These are phyloP conservation scores for Betula pendula DNA, from an alignment of 306 rosid species.

Conservation along the genomic window DNA sequence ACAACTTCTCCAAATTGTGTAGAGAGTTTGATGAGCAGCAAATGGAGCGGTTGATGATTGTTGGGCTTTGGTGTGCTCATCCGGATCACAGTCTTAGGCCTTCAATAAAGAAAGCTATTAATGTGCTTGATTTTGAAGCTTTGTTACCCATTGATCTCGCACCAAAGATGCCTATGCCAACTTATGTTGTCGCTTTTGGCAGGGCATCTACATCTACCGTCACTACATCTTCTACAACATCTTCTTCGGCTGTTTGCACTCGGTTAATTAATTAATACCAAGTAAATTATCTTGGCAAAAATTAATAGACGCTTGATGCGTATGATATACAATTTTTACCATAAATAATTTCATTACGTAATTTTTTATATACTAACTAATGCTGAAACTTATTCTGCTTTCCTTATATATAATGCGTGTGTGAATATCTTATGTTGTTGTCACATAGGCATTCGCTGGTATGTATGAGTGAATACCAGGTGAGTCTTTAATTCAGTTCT, in stretches of 20 bases:
- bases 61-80: constrained; percentile 29
- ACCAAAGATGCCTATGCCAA: neutral
- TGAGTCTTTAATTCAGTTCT: too few species aligned
- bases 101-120: constrained; percentile 13
- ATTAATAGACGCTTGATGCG: too few species aligned
- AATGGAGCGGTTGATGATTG: constrained; percentile 30
- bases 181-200: neutral
- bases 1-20: constrained; percentile 3
- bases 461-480: too few species aligned
- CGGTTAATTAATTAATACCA: too few species aligned
- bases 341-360: too few species aligned
- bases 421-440: too few species aligned
- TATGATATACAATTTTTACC: too few species aligned
- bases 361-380: too few species aligned
- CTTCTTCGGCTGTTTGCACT: neutral
- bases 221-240: neutral
- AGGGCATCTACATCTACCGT: neutral
- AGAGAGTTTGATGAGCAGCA: constrained; percentile 23
- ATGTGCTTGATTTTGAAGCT: constrained; percentile 27
- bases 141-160: constrained; percentile 23
- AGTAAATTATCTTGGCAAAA: too few species aligned
- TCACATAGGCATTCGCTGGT: too few species aligned
- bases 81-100: constrained; percentile 28
- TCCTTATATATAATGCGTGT: too few species aligned
- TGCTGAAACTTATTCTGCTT: too few species aligned